Conservation (phyloP, 129 eudicot genomes). For the Silybum marianum region DNA sequence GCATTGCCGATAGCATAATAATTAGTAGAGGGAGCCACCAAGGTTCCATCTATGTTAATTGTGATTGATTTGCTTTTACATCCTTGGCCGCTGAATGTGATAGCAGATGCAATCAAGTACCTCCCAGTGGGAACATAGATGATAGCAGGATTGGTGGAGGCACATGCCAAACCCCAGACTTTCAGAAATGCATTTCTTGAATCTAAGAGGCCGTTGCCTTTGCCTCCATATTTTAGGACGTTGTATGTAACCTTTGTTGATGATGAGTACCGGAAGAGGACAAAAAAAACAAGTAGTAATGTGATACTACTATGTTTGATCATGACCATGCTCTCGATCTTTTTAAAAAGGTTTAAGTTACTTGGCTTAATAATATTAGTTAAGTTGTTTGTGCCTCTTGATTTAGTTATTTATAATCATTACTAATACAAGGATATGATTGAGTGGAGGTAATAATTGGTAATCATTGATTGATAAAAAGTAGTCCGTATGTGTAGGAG, state of each 20-base stretch:
- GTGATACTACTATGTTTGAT: neutral
- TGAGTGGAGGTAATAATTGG: slow-evolving; percentile 10
- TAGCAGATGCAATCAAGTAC: slow-evolving; percentile 25
- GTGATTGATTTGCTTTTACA: slow-evolving; percentile 31
- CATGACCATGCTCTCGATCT: neutral
- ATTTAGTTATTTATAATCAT: neutral
- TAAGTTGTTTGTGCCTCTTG: neutral
- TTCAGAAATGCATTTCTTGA: slow-evolving; percentile 29
- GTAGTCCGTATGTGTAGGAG: slow-evolving; percentile 24
- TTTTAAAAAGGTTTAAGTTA: neutral
- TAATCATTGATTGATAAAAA: slow-evolving; percentile 17
- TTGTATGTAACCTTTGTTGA: slow-evolving; percentile 34
- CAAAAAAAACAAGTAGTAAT: slow-evolving; percentile 2
- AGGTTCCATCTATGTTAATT: slow-evolving; percentile 25
- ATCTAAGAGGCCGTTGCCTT: slow-evolving; percentile 19
- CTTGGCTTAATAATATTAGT: neutral
- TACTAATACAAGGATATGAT: neutral
- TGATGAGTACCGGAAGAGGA: slow-evolving; percentile 10
- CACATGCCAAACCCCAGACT: slow-evolving; percentile 30
- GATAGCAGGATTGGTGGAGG: slow-evolving; percentile 12
- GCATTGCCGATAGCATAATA: slow-evolving; percentile 33
- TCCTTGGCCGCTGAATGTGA: slow-evolving; percentile 27
- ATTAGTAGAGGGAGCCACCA: slow-evolving; percentile 29
- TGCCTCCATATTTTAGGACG: slow-evolving; percentile 27
- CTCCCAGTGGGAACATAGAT: slow-evolving; percentile 26